These are phyloP conservation scores for Cardamine occulta DNA, from an alignment of 345 rosid genomes.

Conservation along the genomic window DNA sequence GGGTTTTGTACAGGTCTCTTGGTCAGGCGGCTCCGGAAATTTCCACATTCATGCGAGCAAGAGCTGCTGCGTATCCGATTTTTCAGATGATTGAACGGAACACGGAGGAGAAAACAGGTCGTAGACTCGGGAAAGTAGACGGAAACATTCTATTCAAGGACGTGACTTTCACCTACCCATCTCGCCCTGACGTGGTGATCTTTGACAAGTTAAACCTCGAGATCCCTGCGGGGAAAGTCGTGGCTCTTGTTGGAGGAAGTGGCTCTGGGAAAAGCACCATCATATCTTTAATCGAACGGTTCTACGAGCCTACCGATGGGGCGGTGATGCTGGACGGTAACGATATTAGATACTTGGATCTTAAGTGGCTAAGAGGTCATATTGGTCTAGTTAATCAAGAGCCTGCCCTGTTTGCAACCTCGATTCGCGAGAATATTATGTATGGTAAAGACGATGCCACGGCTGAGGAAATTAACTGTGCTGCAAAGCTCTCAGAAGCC, in stretches of 20 bases:
- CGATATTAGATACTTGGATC: constrained; percentile 65
- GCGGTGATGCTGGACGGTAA: constrained; percentile 67
- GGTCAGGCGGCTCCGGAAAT: constrained; percentile 92
- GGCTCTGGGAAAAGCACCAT: constrained; percentile 98
- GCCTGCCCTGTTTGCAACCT: constrained; percentile 83
- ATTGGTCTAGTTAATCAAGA: constrained; percentile 94
- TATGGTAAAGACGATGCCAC: constrained; percentile 88
- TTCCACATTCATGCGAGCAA: constrained; percentile 77
- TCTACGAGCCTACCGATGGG: constrained; percentile 83
- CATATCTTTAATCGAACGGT: constrained; percentile 83
- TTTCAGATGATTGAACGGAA: constrained; percentile 87
- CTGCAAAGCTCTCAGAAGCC: constrained; percentile 86
- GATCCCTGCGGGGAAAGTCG: constrained; percentile 81
- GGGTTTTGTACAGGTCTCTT: constrained; percentile 58
- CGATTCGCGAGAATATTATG: constrained; percentile 78
- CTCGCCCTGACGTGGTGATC: constrained; percentile 78
- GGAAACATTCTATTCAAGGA: constrained; percentile 77
- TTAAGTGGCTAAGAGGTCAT: constrained; percentile 84
- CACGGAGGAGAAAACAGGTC: constrained; percentile 55
- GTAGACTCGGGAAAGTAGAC: constrained; percentile 55
- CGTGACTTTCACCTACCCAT: constrained; percentile 75
- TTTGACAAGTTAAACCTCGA: constrained; percentile 61
- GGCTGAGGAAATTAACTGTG: constrained; percentile 58
- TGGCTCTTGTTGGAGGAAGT: constrained; percentile 95
- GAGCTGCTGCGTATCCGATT: constrained; percentile 90